Percentiles rank a stretch among this genome's conserved stretches.
phyloP scores from a whole-genome alignment of 345 rosid species.

The Alliaria petiolata region DNA sequence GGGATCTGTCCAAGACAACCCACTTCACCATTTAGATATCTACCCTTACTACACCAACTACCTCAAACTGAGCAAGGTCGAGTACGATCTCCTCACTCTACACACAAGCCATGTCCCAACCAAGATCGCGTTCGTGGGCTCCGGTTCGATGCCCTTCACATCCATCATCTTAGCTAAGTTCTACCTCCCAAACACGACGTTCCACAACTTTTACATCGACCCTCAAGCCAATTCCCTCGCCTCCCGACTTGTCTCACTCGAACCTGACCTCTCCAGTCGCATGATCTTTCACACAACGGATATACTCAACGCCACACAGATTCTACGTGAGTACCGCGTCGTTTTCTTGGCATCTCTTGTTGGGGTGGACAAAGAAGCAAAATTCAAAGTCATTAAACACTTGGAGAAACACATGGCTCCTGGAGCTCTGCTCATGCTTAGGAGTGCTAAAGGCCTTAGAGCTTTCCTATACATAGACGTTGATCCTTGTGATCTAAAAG shows the following conservation, averaged over 20 bases:
- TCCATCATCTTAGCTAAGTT: not conserved
- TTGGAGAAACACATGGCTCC: slow-evolving; percentile 1
- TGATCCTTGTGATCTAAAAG: not conserved
- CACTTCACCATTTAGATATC: not conserved
- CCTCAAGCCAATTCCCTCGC: not conserved
- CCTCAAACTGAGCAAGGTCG: not conserved
- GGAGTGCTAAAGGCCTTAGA: slow-evolving; percentile 1
- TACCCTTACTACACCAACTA: slow-evolving; percentile 2
- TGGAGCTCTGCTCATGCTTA: not conserved
- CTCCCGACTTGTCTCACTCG: not conserved
- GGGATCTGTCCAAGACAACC: not conserved
- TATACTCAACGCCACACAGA: not conserved
- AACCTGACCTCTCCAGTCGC: not conserved
- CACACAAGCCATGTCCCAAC: slow-evolving; percentile 2
- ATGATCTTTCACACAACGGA: not conserved
- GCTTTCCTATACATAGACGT: not conserved
- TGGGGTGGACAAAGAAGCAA: not conserved
- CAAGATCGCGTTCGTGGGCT: not conserved
- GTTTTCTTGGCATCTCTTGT: slow-evolving; percentile 5
- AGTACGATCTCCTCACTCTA: slow-evolving; percentile 1
- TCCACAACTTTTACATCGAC: slow-evolving; percentile 1
- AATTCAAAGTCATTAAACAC: not conserved
- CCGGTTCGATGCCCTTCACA: not conserved
- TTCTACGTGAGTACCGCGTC: not conserved
- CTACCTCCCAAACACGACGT: not conserved